Conservation (phyloP, 306 rosid species). For the Astragalus glycyphyllos region DNA sequence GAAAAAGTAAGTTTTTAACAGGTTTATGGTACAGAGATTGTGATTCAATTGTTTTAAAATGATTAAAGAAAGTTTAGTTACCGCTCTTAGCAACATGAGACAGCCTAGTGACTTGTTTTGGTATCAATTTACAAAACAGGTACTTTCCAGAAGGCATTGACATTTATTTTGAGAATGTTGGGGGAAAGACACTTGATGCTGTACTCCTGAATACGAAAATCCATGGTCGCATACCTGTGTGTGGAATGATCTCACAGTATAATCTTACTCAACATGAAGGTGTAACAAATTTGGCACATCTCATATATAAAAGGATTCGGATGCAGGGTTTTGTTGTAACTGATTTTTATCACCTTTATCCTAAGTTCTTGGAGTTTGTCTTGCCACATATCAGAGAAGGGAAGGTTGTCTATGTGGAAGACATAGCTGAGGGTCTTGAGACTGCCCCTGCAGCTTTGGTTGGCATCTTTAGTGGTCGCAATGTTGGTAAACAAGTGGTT, state of each 20-base stretch:
- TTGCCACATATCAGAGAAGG: slow-evolving; percentile 42
- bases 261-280: slow-evolving; percentile 43
- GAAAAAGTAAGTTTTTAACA: slow-evolving; percentile 50
- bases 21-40: neutral
- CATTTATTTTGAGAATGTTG: slow-evolving; percentile 49
- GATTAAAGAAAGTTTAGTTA: neutral
- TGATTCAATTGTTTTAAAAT: neutral
- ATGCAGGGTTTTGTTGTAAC: slow-evolving; percentile 33
- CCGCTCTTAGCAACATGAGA: neutral
- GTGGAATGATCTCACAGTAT: slow-evolving; percentile 54
- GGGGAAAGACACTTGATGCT: slow-evolving; percentile 51
- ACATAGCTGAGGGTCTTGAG: slow-evolving; percentile 45
- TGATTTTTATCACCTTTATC: slow-evolving; percentile 44
- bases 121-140: slow-evolving; percentile 22
- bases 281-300: slow-evolving; percentile 41
- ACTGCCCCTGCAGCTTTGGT: slow-evolving; percentile 46
- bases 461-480: slow-evolving; percentile 44
- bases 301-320: slow-evolving; percentile 31
- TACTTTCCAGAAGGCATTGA: slow-evolving; percentile 49
- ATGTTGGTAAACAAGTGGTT: slow-evolving; percentile 42
- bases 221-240: slow-evolving; percentile 37
- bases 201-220: slow-evolving; percentile 44
- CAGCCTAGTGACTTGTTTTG: neutral
- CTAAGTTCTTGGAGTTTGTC: slow-evolving; percentile 36
- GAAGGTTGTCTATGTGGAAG: slow-evolving; percentile 44